These are phyloP conservation scores for Saccharomycopsis crataegensis DNA, from an alignment of 1,139 yeast genomes.

Conservation along the genomic window DNA sequence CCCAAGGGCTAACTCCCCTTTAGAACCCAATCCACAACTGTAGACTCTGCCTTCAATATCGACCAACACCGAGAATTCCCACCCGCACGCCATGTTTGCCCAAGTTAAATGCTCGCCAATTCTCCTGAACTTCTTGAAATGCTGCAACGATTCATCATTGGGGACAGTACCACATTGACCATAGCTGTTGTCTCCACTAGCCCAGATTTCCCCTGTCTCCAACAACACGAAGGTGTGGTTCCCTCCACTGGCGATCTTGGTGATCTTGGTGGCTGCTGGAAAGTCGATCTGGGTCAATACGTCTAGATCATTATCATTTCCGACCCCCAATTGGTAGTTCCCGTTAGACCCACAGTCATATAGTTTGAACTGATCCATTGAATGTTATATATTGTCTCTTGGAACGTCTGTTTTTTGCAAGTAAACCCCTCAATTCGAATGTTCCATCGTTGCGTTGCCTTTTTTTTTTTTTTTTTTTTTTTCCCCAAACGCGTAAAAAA, in stretches of 20 bases:
- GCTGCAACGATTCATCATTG: conserved; percentile 21
- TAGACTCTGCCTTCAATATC: conserved; percentile 36
- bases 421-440: too few species aligned
- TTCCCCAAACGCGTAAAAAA: too few species aligned
- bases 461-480: too few species aligned
- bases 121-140: too few species aligned
- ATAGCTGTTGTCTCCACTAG: conserved; percentile 50
- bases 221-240: conserved; percentile 69
- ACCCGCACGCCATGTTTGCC: conserved; percentile 55
- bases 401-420: too few species aligned
- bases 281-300: conserved; percentile 29
- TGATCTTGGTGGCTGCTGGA: conserved; percentile 25
- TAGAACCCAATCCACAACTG: conserved; percentile 54
- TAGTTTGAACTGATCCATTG: conserved; percentile 23
- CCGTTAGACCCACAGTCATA: conserved; percentile 83
- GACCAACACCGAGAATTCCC: conserved; percentile 65
- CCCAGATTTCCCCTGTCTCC: conserved; percentile 44
- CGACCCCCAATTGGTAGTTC: conserved; percentile 62
- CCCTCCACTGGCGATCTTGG: conserved; percentile 66
- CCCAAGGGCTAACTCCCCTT: conserved; percentile 74
- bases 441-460: too few species aligned
- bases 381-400: too few species aligned
- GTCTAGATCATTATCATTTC: conserved; percentile 45
- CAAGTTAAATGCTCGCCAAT: conserved; percentile 24
- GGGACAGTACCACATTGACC: conserved; percentile 47